A percentile compares a stretch with the other conserved stretches of the same genome.
phyloP scores from a whole-genome alignment of 2,329 filamentous ascomycete species.

The Alternaria dauci region DNA sequence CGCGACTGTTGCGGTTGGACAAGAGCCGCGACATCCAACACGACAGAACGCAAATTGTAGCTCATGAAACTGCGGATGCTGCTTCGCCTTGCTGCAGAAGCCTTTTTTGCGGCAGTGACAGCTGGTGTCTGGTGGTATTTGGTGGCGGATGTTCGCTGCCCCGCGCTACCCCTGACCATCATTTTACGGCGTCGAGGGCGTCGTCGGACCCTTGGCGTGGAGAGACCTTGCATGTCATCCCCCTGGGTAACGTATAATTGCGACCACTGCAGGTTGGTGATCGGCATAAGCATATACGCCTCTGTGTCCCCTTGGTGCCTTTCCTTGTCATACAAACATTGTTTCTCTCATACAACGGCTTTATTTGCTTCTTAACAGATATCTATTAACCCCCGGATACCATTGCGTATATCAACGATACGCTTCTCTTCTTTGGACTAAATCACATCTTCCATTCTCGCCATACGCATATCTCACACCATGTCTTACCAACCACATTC shows the following conservation, averaged over 20 bases:
- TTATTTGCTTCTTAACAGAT: slow-evolving; percentile 14
- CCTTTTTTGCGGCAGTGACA: slow-evolving; percentile 13
- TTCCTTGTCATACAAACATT: slow-evolving; percentile 29
- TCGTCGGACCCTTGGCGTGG: slow-evolving; percentile 23
- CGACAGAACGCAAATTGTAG: slow-evolving; percentile 7
- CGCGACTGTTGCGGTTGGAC: slow-evolving; percentile 17
- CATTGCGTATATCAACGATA: slow-evolving; percentile 15
- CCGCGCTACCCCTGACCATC: slow-evolving; percentile 27
- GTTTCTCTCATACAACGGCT: slow-evolving; percentile 17
- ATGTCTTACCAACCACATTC: slow-evolving; percentile 31
- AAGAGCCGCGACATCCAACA: slow-evolving; percentile 11
- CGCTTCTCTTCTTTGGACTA: neutral
- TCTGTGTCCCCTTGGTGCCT: slow-evolving; percentile 26
- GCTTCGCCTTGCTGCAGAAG: slow-evolving; percentile 22
- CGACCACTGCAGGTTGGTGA: slow-evolving; percentile 27
- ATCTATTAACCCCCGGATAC: slow-evolving; percentile 14
- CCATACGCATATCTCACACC: slow-evolving; percentile 1
- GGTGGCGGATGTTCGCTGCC: slow-evolving; percentile 27
- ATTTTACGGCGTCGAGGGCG: slow-evolving; percentile 15
- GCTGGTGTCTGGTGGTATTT: slow-evolving; percentile 3
- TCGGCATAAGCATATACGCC: slow-evolving; percentile 32
- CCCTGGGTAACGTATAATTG: slow-evolving; percentile 35
- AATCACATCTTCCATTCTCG: neutral
- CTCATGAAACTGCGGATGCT: slow-evolving; percentile 20
- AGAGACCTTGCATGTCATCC: slow-evolving; percentile 17